Evolutionary conservation across 768 basidiomycete species (phyloP).

Genomic region (Leucogyrophana mollusca): DNA sequence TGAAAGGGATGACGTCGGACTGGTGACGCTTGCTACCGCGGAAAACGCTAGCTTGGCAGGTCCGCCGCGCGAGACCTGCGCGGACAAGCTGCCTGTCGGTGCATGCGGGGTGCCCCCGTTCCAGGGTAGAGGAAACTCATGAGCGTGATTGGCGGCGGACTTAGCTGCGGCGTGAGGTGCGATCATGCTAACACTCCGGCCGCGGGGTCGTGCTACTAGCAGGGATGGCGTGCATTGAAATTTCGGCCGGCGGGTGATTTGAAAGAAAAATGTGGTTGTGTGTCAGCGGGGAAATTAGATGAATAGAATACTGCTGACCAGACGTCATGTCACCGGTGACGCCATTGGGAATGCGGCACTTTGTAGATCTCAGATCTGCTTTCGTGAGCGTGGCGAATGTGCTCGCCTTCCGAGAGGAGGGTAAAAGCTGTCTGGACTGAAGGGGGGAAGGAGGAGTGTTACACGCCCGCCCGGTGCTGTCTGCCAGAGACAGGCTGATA

Average conservation of each 20-base stretch:
- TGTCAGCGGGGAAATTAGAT: constrained; percentile 11
- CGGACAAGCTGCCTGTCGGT: constrained; percentile 23
- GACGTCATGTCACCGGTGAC: constrained; percentile 23
- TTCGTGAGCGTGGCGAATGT: constrained; percentile 32
- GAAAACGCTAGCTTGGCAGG: constrained; percentile 20
- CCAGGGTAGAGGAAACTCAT: constrained; percentile 19
- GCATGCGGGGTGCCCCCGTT: constrained; percentile 32
- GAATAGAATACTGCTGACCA: constrained; percentile 26
- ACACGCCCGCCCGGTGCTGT: constrained; percentile 10
- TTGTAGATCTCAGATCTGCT: constrained; percentile 23
- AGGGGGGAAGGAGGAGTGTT: constrained; percentile 20
- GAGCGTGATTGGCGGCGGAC: constrained; percentile 13
- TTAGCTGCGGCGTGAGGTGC: constrained; percentile 28
- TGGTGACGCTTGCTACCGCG: constrained; percentile 17
- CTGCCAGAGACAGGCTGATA: constrained; percentile 16
- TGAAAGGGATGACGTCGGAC: constrained; percentile 33
- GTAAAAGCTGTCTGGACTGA: constrained; percentile 17
- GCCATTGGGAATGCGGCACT: constrained; percentile 18
- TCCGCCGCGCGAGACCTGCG: constrained; percentile 21
- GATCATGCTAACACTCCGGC: constrained; percentile 31
- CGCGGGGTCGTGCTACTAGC: constrained; percentile 24
- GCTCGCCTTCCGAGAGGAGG: constrained; percentile 29
- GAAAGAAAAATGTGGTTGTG: constrained; percentile 22
- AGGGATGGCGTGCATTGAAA: constrained; percentile 4
- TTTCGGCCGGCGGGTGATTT: constrained; percentile 12